Conservation (phyloP, 495 filamentous ascomycete genomes). For the Xylaria cubensis region DNA sequence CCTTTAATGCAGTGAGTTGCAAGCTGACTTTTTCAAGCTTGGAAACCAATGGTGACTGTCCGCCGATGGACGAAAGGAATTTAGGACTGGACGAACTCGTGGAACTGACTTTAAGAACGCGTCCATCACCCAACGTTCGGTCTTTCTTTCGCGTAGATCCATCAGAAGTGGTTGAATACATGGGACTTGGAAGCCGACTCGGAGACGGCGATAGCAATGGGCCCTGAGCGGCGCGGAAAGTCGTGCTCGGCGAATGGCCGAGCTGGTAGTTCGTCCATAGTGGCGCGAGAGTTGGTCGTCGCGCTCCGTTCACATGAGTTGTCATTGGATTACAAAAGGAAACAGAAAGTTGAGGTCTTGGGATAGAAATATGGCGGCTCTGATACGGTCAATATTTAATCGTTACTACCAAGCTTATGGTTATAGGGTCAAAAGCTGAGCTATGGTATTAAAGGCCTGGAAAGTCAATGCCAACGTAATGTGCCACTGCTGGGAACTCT, state of each 20-base stretch:
- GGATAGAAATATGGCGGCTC: neutral
- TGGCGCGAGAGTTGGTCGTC: constrained; percentile 47
- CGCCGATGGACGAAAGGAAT: constrained; percentile 32
- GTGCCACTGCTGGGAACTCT: constrained; percentile 13
- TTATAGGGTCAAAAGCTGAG: neutral
- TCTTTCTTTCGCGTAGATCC: constrained; percentile 47
- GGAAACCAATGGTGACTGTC: constrained; percentile 38
- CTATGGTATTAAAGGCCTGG: constrained; percentile 20
- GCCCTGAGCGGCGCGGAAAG: constrained; percentile 36
- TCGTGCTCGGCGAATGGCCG: constrained; percentile 25
- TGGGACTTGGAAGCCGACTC: constrained; percentile 44
- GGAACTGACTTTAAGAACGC: constrained; percentile 42
- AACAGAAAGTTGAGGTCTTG: neutral
- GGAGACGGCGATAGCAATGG: constrained; percentile 41
- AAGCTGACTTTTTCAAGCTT: constrained; percentile 40
- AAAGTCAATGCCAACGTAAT: constrained; percentile 14
- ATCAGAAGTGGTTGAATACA: constrained; percentile 47
- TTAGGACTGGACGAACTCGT: constrained; percentile 28
- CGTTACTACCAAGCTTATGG: neutral
- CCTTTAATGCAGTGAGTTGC: constrained; percentile 20
- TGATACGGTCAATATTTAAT: neutral
- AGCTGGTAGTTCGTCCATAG: constrained; percentile 43
- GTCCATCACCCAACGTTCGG: constrained; percentile 47
- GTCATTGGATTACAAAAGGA: constrained; percentile 30
- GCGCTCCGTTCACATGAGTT: constrained; percentile 34